These are phyloP conservation scores for Silene coronaria DNA, from an alignment of 179 eudicot genomes.

Conservation along the genomic window DNA sequence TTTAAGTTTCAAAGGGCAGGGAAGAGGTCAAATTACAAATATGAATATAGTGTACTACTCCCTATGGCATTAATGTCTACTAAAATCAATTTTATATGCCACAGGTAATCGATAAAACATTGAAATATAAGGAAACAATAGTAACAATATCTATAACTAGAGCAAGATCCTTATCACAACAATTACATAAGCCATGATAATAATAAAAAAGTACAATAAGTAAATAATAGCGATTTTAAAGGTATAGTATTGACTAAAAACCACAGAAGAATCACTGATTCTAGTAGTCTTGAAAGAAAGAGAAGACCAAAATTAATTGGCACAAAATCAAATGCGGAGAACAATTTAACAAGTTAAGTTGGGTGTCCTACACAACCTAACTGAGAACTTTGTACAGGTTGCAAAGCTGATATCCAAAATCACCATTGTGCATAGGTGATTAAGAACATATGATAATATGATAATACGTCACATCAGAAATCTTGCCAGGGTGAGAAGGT, in stretches of 20 bases:
- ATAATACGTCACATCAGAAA: too few species aligned
- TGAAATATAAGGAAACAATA: too few species aligned
- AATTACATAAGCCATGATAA: background rate
- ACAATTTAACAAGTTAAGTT: background rate
- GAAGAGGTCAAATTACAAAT: background rate
- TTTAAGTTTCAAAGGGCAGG: background rate
- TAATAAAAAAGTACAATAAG: background rate
- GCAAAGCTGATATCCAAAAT: too few species aligned
- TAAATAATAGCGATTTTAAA: background rate
- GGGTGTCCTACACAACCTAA: too few species aligned
- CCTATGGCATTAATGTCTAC: background rate
- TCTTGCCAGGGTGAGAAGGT: too few species aligned
- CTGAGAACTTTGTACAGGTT: too few species aligned
- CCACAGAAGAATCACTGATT: background rate
- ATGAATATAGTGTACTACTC: background rate
- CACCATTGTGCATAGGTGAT: too few species aligned
- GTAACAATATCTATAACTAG: too few species aligned
- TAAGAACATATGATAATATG: too few species aligned
- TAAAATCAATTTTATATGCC: constrained; percentile 1
- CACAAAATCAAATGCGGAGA: background rate
- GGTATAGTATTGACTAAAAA: background rate
- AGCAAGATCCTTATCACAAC: too few species aligned
- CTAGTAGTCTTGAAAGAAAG: background rate
- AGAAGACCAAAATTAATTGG: background rate
- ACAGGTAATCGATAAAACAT: background rate